These are phyloP conservation scores for Amanita subjunquillea DNA, from an alignment of 768 basidiomycete genomes.

Conservation along the genomic window DNA sequence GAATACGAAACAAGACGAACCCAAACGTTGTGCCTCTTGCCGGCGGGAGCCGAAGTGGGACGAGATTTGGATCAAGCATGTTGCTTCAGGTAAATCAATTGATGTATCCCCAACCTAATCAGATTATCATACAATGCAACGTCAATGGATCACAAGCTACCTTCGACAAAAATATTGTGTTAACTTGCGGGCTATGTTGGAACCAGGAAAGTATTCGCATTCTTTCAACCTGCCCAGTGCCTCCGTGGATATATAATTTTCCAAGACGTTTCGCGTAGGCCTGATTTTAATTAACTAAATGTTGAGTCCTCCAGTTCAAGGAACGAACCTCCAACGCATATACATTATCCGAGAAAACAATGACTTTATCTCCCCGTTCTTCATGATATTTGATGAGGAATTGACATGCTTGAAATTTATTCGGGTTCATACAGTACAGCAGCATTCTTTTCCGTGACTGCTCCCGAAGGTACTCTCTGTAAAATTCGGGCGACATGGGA, in stretches of 20 bases:
- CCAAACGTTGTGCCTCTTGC: constrained; percentile 94
- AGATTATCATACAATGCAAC: background rate
- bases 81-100: constrained; percentile 97
- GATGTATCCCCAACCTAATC: constrained; percentile 91
- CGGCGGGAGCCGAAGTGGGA: constrained; percentile 97
- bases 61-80: constrained; percentile 98
- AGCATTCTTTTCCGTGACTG: constrained; percentile 91
- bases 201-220: constrained; percentile 94
- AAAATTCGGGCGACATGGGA: constrained; percentile 99
- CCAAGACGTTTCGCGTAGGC: constrained; percentile 89
- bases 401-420: constrained; percentile 98
- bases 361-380: constrained; percentile 95
- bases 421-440: constrained; percentile 98
- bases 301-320: background rate
- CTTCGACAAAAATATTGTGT: constrained; percentile 98
- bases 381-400: constrained; percentile 98
- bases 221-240: constrained; percentile 88
- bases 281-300: constrained; percentile 25
- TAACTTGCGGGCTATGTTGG: constrained; percentile 90
- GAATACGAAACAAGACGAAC: constrained; percentile 27
- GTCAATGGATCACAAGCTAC: constrained; percentile 17
- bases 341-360: constrained; percentile 98
- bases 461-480: constrained; percentile 91
- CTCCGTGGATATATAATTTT: constrained; percentile 95
- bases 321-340: constrained; percentile 80